A percentile compares a stretch with the other conserved stretches of the same genome.
Evolutionary conservation across 2,329 filamentous ascomycete genomes (phyloP).

Genomic region (Tolypocladium inflatum): DNA sequence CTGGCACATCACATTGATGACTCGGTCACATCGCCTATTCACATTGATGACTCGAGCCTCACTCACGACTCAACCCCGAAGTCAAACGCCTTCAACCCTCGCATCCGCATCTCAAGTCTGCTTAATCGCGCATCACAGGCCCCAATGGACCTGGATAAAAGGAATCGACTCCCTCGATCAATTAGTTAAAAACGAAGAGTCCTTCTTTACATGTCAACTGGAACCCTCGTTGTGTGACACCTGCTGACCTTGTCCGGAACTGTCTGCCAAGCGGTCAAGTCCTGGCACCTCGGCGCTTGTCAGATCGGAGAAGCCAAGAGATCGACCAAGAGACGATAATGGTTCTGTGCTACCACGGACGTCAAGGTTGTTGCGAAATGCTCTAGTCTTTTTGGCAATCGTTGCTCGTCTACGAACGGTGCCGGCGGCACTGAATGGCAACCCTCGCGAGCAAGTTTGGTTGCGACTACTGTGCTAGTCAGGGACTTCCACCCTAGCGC

Average conservation of each 20-base stretch:
- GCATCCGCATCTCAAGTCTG: background rate
- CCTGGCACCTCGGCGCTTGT: too few relatives aligned
- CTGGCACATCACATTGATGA: background rate
- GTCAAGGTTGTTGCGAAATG: background rate
- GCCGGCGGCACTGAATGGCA: background rate
- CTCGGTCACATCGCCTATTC: background rate
- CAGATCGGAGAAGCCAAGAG: background rate
- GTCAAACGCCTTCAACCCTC: background rate
- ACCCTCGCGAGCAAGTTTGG: background rate
- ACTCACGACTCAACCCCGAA: background rate
- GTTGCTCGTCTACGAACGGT: background rate
- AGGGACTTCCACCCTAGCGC: background rate
- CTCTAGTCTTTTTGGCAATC: too few relatives aligned
- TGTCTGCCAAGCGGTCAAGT: background rate
- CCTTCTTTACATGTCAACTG: too few relatives aligned
- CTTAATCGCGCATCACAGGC: background rate
- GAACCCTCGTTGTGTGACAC: too few relatives aligned
- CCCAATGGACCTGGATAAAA: background rate
- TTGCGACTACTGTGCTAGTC: background rate
- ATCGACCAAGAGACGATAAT: background rate
- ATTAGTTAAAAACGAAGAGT: too few relatives aligned
- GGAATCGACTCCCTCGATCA: too few relatives aligned
- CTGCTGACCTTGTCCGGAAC: background rate
- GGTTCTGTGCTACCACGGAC: background rate
- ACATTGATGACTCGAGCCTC: background rate